A percentile compares a stretch with the other conserved stretches of the same genome.
Conservation (phyloP, 495 filamentous ascomycete genomes). For the Delitschia confertaspora region DNA sequence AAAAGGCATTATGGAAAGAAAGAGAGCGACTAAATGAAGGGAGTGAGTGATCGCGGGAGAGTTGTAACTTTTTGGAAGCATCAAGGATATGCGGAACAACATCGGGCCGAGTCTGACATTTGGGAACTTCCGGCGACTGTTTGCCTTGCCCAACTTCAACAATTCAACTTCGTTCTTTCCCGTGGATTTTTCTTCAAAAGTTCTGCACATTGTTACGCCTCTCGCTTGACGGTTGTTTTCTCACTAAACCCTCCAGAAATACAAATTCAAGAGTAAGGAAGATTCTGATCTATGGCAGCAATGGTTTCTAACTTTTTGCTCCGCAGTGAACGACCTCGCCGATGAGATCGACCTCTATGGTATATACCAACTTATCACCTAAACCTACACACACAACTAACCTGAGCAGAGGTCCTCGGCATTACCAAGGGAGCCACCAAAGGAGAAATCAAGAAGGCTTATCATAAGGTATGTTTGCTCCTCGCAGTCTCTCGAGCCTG, state of each 20-base stretch:
- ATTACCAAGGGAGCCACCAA: conserved; percentile 60
- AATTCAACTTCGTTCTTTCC: too few species aligned
- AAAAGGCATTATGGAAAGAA: conserved; percentile 14
- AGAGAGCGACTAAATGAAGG: too few species aligned
- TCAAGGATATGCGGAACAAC: too few species aligned
- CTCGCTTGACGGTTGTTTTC: too few species aligned
- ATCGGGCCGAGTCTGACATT: too few species aligned
- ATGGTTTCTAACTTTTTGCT: conserved; percentile 1
- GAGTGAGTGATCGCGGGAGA: not conserved
- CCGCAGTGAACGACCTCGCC: conserved; percentile 23
- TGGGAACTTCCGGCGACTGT: too few species aligned
- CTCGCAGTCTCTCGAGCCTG: conserved; percentile 5
- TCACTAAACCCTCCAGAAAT: too few species aligned
- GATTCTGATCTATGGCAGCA: too few species aligned
- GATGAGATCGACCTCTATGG: conserved; percentile 63
- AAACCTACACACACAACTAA: conserved; percentile 26
- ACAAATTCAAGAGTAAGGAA: too few species aligned
- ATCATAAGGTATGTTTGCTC: conserved; percentile 66
- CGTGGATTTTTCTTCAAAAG: too few species aligned
- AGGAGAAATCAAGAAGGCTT: conserved; percentile 91
- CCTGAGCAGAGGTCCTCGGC: conserved; percentile 59
- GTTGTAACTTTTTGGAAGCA: not conserved
- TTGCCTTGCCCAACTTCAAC: too few species aligned
- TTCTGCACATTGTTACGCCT: too few species aligned
- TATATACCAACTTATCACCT: conserved; percentile 28